These are phyloP conservation scores for Acanthamoeba culbertsoni DNA, from an alignment of 208 protist genomes.

Conservation along the genomic window DNA sequence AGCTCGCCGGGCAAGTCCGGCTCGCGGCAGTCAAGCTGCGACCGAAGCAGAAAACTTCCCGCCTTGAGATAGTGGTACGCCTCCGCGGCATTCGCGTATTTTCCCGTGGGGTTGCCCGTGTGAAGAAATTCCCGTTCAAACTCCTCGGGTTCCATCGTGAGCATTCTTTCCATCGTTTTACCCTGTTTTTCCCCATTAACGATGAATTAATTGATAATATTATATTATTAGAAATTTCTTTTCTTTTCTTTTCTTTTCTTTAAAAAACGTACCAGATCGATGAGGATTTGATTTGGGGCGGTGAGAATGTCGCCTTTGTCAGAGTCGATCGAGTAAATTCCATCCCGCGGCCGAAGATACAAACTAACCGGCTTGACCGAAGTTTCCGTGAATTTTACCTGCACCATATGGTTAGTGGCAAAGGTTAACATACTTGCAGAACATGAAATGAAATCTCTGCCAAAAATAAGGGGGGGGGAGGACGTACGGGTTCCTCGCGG, in stretches of 20 bases:
- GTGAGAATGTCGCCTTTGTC: neutral
- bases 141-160: conserved; percentile 27
- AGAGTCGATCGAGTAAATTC: conserved; percentile 9
- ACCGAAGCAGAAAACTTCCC: conserved; percentile 65
- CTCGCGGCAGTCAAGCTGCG: conserved; percentile 79
- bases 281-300: conserved; percentile 64
- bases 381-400: conserved; percentile 55
- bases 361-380: conserved; percentile 32
- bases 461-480: neutral
- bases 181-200: conserved; percentile 9
- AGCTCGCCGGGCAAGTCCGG: conserved; percentile 10
- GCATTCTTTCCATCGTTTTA: conserved; percentile 64
- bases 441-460: neutral
- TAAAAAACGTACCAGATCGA: conserved; percentile 55
- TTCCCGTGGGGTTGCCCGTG: neutral
- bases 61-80: conserved; percentile 62
- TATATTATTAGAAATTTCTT: neutral
- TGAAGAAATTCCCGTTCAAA: neutral
- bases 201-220: neutral
- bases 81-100: neutral
- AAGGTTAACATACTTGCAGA: neutral
- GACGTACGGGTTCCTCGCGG: neutral
- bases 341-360: conserved; percentile 28
- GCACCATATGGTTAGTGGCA: neutral
- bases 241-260: too few relatives aligned